Evolutionary conservation across 2,329 filamentous ascomycete species (phyloP).

Genomic region (Alternaria incomplexa): DNA sequence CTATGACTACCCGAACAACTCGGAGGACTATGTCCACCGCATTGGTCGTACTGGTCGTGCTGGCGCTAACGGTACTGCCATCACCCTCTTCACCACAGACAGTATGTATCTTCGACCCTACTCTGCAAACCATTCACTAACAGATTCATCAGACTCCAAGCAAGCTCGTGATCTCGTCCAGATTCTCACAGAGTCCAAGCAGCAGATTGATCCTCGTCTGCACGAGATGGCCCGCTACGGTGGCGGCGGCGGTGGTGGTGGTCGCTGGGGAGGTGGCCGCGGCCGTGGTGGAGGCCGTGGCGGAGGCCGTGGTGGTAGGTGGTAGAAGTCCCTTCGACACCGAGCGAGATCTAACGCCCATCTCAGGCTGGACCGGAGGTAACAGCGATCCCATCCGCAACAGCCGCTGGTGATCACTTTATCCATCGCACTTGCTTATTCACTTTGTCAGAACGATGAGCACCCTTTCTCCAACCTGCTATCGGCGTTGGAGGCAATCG

Average conservation of each 20-base stretch:
- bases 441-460: slow-evolving; percentile 9
- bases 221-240: slow-evolving; percentile 95
- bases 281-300: slow-evolving; percentile 70
- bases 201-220: slow-evolving; percentile 95
- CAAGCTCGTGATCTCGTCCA: slow-evolving; percentile 91
- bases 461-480: slow-evolving; percentile 13
- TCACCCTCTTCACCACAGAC: slow-evolving; percentile 98
- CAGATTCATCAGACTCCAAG: slow-evolving; percentile 54
- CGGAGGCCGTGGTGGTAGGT: slow-evolving; percentile 57
- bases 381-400: slow-evolving; percentile 50
- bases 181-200: slow-evolving; percentile 94
- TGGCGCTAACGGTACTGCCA: slow-evolving; percentile 92
- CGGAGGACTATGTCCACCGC: slow-evolving; percentile 72
- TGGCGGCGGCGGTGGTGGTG: slow-evolving; percentile 77
- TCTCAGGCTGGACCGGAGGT: slow-evolving; percentile 45
- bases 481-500: slow-evolving; percentile 28
- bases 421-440: slow-evolving; percentile 3
- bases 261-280: slow-evolving; percentile 70
- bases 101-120: slow-evolving; percentile 69
- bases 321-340: slow-evolving; percentile 2
- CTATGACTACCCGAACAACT: slow-evolving; percentile 99
- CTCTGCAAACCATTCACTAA: slow-evolving; percentile 32
- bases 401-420: slow-evolving; percentile 47
- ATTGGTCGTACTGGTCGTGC: slow-evolving; percentile 73
- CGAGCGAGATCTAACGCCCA: slow-evolving; percentile 21